phyloP scores from a whole-genome alignment of 2,329 filamentous ascomycete species.

The Lasiodiplodia theobromae region DNA sequence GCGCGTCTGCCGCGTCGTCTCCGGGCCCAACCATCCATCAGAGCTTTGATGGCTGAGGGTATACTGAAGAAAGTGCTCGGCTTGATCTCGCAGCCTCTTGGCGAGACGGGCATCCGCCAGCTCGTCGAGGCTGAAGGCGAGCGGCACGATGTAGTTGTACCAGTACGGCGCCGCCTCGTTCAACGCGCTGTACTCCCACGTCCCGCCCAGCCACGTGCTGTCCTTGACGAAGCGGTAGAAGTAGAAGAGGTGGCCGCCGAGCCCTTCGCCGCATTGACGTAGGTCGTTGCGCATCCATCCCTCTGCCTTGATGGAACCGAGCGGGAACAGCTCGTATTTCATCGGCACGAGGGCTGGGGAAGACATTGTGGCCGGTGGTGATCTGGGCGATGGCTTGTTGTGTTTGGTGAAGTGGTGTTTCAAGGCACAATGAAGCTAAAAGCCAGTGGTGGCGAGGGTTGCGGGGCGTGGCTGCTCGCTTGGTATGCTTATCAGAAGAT shows the following conservation, averaged over 20 bases:
- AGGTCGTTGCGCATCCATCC: conserved; percentile 63
- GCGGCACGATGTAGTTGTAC: conserved; percentile 64
- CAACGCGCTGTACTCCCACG: conserved; percentile 59
- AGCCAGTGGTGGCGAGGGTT: not conserved
- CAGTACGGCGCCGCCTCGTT: conserved; percentile 66
- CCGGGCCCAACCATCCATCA: conserved; percentile 67
- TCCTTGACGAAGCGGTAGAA: conserved; percentile 64
- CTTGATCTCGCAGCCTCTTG: conserved; percentile 55
- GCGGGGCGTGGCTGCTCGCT: not conserved
- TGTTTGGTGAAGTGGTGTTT: too few relatives aligned
- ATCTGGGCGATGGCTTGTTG: too few relatives aligned
- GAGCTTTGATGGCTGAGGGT: conserved; percentile 57
- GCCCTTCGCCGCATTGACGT: conserved; percentile 56
- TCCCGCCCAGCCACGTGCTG: conserved; percentile 60
- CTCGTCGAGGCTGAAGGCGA: conserved; percentile 61
- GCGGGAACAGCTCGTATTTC: conserved; percentile 49
- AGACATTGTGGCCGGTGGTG: not conserved
- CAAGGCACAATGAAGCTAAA: not conserved
- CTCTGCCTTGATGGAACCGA: conserved; percentile 42
- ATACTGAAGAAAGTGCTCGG: conserved; percentile 54
- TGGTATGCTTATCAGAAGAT: not conserved
- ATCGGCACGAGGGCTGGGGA: conserved; percentile 40
- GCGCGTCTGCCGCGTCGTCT: conserved; percentile 49
- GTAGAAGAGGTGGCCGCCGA: conserved; percentile 61
- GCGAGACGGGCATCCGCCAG: conserved; percentile 34